phyloP scores from a whole-genome alignment of 768 basidiomycete species.

The Dacryopinax spathularia region DNA sequence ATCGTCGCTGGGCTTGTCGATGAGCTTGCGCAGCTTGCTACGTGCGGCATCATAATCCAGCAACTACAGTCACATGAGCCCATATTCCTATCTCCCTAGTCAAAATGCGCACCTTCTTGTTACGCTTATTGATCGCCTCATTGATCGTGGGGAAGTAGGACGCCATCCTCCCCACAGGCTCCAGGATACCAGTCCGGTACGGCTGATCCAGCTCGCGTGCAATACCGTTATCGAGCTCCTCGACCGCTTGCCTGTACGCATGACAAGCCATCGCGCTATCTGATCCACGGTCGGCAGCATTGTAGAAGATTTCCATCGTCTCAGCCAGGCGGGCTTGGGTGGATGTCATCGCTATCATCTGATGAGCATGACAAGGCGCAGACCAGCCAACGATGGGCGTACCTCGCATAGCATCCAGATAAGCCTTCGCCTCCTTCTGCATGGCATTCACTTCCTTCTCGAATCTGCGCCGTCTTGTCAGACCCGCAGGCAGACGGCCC shows the following conservation, averaged over 20 bases:
- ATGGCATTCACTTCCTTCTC: constrained; percentile 91
- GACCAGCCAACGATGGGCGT: constrained; percentile 18
- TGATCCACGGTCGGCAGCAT: constrained; percentile 64
- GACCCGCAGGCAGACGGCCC: not conserved
- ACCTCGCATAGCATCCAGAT: constrained; percentile 91
- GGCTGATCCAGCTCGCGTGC: constrained; percentile 80
- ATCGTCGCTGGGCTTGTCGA: constrained; percentile 89
- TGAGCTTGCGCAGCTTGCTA: constrained; percentile 73
- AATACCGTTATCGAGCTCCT: constrained; percentile 79
- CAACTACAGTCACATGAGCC: constrained; percentile 36
- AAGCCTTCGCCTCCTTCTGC: constrained; percentile 91
- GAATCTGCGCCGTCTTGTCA: constrained; percentile 38
- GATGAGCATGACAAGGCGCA: not conserved
- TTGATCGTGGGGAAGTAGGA: constrained; percentile 89
- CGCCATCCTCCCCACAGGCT: constrained; percentile 93
- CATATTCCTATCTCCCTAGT: not conserved
- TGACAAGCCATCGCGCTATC: constrained; percentile 95
- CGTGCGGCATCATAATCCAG: constrained; percentile 91
- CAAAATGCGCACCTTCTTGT: constrained; percentile 64
- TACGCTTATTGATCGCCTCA: constrained; percentile 82
- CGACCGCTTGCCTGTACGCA: constrained; percentile 88
- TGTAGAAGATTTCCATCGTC: constrained; percentile 85
- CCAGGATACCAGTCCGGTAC: constrained; percentile 86
- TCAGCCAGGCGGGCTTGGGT: constrained; percentile 89
- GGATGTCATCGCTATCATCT: constrained; percentile 65